Percentiles rank a stretch among this genome's conserved stretches.
Evolutionary conservation across 805 yeast genomes (phyloP).

Genomic region (Candida orba): DNA sequence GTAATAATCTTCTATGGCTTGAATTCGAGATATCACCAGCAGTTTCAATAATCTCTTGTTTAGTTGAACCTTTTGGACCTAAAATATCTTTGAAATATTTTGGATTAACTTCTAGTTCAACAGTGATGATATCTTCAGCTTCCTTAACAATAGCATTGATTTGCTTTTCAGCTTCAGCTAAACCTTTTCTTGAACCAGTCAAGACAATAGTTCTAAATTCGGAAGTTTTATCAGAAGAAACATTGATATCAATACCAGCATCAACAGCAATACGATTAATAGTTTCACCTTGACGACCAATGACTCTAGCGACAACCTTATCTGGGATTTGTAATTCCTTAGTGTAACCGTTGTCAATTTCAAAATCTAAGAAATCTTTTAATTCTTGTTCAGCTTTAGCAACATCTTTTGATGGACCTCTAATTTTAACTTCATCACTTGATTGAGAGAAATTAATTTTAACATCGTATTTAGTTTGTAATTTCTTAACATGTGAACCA

Average conservation of each 20-base stretch:
- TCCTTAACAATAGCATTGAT: constrained; percentile 59
- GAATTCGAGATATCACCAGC: constrained; percentile 67
- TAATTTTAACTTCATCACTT: constrained; percentile 56
- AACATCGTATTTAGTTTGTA: constrained; percentile 84
- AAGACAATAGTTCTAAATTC: constrained; percentile 59
- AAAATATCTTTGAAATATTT: constrained; percentile 68
- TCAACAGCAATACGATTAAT: constrained; percentile 73
- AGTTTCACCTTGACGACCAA: constrained; percentile 83
- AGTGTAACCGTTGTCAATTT: constrained; percentile 74
- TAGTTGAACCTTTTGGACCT: constrained; percentile 70
- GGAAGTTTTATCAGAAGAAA: constrained; percentile 36
- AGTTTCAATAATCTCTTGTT: constrained; percentile 62
- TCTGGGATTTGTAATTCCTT: constrained; percentile 60
- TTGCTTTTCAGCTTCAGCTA: constrained; percentile 61
- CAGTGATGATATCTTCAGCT: constrained; percentile 52
- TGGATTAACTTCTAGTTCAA: constrained; percentile 59
- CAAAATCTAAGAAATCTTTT: constrained; percentile 75
- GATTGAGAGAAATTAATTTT: constrained; percentile 65
- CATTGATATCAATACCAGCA: constrained; percentile 39
- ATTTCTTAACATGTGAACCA: constrained; percentile 74
- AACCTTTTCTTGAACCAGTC: constrained; percentile 70
- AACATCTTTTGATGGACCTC: constrained; percentile 90
- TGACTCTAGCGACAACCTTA: constrained; percentile 72
- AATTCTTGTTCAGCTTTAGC: constrained; percentile 78
- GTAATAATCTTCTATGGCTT: constrained; percentile 49